phyloP scores from a whole-genome alignment of 306 rosid species.

The Rosa multiflora region DNA sequence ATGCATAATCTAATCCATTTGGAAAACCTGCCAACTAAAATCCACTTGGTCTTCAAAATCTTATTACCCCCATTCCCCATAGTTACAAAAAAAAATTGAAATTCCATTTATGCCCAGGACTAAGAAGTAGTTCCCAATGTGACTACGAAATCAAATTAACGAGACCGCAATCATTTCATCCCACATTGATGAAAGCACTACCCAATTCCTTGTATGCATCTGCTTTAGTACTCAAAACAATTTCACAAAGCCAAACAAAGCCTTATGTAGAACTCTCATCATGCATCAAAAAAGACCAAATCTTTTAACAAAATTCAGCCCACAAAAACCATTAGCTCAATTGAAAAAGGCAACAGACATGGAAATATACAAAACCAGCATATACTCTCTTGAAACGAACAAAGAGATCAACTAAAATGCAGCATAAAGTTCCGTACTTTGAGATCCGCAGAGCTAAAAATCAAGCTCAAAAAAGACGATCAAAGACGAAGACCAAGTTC shows the following conservation, averaged over 20 bases:
- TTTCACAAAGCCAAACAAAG: neutral
- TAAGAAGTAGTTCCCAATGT: neutral
- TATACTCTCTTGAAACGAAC: neutral
- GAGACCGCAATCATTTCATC: neutral
- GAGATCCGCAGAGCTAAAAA: neutral
- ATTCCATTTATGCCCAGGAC: neutral
- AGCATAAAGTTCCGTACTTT: neutral
- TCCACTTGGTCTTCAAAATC: neutral
- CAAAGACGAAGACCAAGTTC: neutral
- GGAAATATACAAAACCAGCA: neutral
- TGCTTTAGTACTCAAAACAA: neutral
- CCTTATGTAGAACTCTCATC: neutral
- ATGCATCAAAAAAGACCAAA: neutral
- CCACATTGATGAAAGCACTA: neutral
- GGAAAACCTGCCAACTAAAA: neutral
- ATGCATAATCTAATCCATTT: neutral
- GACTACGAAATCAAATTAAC: neutral
- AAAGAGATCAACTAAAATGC: neutral
- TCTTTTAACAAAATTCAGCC: neutral
- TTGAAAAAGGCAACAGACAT: too few relatives aligned
- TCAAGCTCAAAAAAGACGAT: neutral
- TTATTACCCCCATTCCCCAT: neutral
- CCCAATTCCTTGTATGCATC: neutral
- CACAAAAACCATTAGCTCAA: neutral
- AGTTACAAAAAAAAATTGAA: neutral